phyloP scores from a whole-genome alignment of 2,329 filamentous ascomycete species.

The Stachybotrys echinatus region DNA sequence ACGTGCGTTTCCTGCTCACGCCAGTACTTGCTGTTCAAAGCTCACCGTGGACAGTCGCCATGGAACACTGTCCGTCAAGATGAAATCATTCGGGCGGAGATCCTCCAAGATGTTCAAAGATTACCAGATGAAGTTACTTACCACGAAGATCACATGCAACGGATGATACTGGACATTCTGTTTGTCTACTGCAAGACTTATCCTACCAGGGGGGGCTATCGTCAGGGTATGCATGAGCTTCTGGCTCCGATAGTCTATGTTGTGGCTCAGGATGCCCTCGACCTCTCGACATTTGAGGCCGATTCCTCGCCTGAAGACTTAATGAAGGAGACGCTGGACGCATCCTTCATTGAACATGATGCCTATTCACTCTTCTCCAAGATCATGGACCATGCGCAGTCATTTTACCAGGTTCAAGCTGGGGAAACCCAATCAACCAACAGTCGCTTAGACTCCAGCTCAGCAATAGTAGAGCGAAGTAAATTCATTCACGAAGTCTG shows the following conservation, averaged over 20 bases:
- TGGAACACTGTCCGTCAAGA: constrained; percentile 86
- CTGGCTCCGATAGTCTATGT: constrained; percentile 85
- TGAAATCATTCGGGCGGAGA: constrained; percentile 79
- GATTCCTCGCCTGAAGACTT: constrained; percentile 37
- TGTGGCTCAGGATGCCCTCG: constrained; percentile 74
- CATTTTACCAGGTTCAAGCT: constrained; percentile 69
- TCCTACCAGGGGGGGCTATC: constrained; percentile 77
- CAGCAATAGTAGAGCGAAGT: constrained; percentile 75
- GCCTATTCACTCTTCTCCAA: constrained; percentile 79
- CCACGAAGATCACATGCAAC: constrained; percentile 71
- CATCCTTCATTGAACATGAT: constrained; percentile 79
- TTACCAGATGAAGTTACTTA: constrained; percentile 92
- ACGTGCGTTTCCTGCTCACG: constrained; percentile 30
- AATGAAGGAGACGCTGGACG: constrained; percentile 65
- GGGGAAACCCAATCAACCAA: constrained; percentile 7
- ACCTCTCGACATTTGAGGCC: constrained; percentile 32
- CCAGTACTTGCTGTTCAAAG: background rate
- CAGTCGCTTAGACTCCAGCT: constrained; percentile 29
- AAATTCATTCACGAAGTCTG: constrained; percentile 81
- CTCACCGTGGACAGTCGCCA: constrained; percentile 59
- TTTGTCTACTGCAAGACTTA: constrained; percentile 96
- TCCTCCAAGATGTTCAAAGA: constrained; percentile 88
- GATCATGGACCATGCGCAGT: constrained; percentile 82
- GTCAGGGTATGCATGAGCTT: constrained; percentile 98
- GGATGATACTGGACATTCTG: constrained; percentile 78